Evolutionary conservation across 1,284 basidiomycete genomes (phyloP), one percentile per base, ranked within the genome.

Genomic region (Schizopora paradoxa): DNA sequence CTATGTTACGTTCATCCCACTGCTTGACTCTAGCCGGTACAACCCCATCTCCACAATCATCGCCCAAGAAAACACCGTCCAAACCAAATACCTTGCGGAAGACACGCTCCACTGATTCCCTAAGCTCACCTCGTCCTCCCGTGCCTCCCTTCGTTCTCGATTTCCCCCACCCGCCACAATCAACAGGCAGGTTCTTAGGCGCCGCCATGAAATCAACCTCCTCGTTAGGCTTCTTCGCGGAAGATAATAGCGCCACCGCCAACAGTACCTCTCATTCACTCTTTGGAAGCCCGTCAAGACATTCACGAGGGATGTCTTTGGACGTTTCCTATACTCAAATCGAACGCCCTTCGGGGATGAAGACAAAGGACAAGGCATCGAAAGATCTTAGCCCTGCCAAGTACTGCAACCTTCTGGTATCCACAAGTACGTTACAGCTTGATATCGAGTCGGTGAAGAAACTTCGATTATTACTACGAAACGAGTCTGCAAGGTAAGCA

Each of bases 1-100:
- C 86, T n/a, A 91, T 93, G 86, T 68, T 93, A 45, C 89, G 86
- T 57, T 90, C 88, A 0, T 87, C 88, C 2, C 80, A 83, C 21
- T 76, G 77, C 10, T 69, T 91, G 56, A 70, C 74, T 21, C 61
- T 73, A 8, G 70, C 66, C 13, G 25, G 21, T 26, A 65, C 72
- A 23, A 56, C 65, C 21, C 60, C 71, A 0, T 56, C 72, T 14
- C 52, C 59, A 16, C 50, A 61, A 19, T 49, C 55, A 1, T 52
- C 57, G 4, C 58, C 68, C 0, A 49, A 54, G 8, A 56, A 61
- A 36, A 65, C 66, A 29, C 49, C 56, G 13, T 66, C 65, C 8
- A n/a, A n/a, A n/a, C 58, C 61, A 47, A 64, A 68, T 37, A 58
- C 56, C 19, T 60, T 87, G 19, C 77, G 86, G 36, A 77, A 77